Base-by-base conservation (phyloP, 2,329 filamentous ascomycete genomes). In the Parastagonospora avenae region DNA sequence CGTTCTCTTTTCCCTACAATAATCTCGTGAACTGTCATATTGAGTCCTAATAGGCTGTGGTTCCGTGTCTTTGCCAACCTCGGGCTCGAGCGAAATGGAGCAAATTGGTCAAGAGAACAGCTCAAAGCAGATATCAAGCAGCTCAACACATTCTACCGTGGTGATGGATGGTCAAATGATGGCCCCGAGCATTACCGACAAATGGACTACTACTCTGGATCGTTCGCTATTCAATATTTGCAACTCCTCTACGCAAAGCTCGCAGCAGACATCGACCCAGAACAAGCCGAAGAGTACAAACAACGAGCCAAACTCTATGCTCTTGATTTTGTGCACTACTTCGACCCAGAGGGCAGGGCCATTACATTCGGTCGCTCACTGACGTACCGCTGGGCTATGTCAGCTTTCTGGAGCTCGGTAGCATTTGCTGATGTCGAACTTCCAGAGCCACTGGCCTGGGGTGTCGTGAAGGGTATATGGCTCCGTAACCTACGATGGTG, bases 191-290 rank as follows among this genome's bases (percentile, higher is more conserved):
- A 85, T 11, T 90, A 92, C 50, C 88, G 90, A 50, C 89, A 92
- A 72, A 91, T 92, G 85, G 89, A 92, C 70, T 92, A 92, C 67
- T 93, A 92, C 72, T 91, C 88, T 0, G 89, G 88, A 8, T 90
- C 87, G 50, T 92, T 92, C 67, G 90, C 89, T 1, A 93, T 92
- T 49, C 89, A 92, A 60, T 90, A 90, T 61, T 76, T 92, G 4
- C 89, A 93, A 68, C 81, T 93, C 0, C 77, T 92, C 0, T 93
- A 92, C 58, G 83, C 88, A 29, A 90, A 89, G 57, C 74, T 92
- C 1, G 87, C 86, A 1, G 85, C 80, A 1, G 81, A 87, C 2
- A 76, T 75, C 8, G 89, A 92, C 60, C 84, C 84, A 0, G 79
- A 79, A 28, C 82, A 88, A 19, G 85, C 87, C 0, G 82, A 80